phyloP scores from a whole-genome alignment of 2,329 filamentous ascomycete genomes.

The Clonostachys solani region DNA sequence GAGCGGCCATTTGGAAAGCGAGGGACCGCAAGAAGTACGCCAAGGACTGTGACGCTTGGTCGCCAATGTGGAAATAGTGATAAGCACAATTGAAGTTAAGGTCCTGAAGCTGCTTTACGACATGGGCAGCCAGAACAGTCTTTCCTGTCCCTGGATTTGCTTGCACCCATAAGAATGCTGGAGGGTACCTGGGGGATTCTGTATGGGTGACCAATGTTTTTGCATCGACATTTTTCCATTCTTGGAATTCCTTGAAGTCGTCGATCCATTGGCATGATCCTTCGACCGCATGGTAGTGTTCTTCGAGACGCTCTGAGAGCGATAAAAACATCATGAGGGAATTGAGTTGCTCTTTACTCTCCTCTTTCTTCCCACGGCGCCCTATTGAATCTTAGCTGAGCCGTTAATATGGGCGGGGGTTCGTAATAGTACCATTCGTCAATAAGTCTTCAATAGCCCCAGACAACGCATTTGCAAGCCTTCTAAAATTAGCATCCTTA shows the following conservation, averaged over 20 bases:
- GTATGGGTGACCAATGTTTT: neutral
- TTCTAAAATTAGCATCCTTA: conserved; percentile 16
- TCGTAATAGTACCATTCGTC: conserved; percentile 6
- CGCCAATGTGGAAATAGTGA: conserved; percentile 12
- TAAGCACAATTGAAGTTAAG: conserved; percentile 4
- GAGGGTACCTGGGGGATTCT: neutral
- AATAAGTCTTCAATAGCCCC: conserved; percentile 9
- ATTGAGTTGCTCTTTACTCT: conserved; percentile 5
- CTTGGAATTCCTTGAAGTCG: conserved; percentile 12
- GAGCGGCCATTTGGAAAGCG: conserved; percentile 24
- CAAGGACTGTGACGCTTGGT: conserved; percentile 6
- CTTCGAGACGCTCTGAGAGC: conserved; percentile 4
- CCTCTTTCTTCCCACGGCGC: conserved; percentile 1
- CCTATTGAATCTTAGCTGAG: neutral
- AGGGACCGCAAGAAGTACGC: conserved; percentile 14
- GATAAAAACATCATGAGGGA: conserved; percentile 6
- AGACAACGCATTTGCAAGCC: conserved; percentile 14
- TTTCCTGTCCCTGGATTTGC: conserved; percentile 6
- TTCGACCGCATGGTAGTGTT: conserved; percentile 14
- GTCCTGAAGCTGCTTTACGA: conserved; percentile 4
- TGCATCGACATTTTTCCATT: conserved; percentile 11
- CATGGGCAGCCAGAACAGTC: conserved; percentile 2
- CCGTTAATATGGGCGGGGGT: neutral
- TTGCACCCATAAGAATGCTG: conserved; percentile 2
- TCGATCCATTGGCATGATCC: conserved; percentile 23